Evolutionary conservation across 164 flowering plant genomes (phyloP).

Genomic region (Chimonanthus salicifolius): DNA sequence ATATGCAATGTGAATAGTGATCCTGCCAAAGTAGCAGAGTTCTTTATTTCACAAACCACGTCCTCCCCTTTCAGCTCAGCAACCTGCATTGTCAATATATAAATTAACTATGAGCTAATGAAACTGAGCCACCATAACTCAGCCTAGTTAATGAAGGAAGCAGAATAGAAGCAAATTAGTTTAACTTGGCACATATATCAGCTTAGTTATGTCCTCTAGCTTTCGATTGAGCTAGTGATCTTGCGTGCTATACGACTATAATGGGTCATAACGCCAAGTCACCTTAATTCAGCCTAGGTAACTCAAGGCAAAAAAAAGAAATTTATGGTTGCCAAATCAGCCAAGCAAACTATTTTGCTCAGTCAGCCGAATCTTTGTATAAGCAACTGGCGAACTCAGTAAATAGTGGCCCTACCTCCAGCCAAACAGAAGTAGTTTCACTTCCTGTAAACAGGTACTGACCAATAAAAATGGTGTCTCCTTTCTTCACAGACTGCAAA

Average conservation of each 20-base stretch:
- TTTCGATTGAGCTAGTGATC: too few species aligned
- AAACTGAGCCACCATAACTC: too few species aligned
- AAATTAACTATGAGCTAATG: too few species aligned
- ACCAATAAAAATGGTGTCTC: conserved; percentile 91
- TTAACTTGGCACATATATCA: too few species aligned
- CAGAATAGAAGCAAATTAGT: too few species aligned
- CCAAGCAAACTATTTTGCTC: neutral
- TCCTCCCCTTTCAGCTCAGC: conserved; percentile 64
- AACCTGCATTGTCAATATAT: conserved; percentile 39
- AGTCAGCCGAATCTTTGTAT: neutral
- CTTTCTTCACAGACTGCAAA: conserved; percentile 78
- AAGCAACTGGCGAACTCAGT: neutral
- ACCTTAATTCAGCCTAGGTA: neutral
- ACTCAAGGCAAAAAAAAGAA: neutral
- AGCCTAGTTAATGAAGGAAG: too few species aligned
- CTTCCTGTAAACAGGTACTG: conserved; percentile 96
- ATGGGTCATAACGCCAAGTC: neutral
- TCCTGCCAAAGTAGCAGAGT: conserved; percentile 71
- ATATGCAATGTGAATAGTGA: conserved; percentile 72
- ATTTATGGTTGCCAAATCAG: neutral
- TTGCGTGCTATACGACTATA: too few species aligned
- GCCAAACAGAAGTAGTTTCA: conserved; percentile 97
- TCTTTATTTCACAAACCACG: conserved; percentile 70
- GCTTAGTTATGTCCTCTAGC: too few species aligned
- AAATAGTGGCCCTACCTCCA: conserved; percentile 51